Evolutionary conservation across 73 alveolate genomes (phyloP), one percentile per base, ranked within the genome.

Genomic region (Tetrahymena malaccensis): DNA sequence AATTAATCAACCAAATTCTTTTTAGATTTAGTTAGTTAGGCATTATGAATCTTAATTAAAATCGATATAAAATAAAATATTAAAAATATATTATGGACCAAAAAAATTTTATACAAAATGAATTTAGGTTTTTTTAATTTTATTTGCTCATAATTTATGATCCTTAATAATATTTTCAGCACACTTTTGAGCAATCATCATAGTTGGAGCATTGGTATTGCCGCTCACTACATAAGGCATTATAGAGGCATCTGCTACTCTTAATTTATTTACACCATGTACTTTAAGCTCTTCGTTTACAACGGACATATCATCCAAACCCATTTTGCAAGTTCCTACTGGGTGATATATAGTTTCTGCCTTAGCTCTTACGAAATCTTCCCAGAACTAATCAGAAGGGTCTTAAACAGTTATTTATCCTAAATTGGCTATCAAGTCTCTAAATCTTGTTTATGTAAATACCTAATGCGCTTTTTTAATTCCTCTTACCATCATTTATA

Each of bases 311-410:
- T 37, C 55, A 43, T 85, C 94, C 22, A 40, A 40, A 21, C 94
- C 94, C 94, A 85, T 85, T 85, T 85, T 85, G 34, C 94, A 85
- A 43, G 94, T 27, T n/a, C 94, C 94, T 40, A 85, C 94, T 11
- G 94, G 94, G 34, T 85, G 94, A 35, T 85, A 85, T n/a, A 85
- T 33, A 4, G 94, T 85, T 37, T 37, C 94, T 27, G 94, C 27
- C 17, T 85, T 31, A 31, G 55, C 38, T 34, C 94, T 85, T 19
- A 85, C 22, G 4, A 85, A 85, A 13, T 85, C 84, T 40, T 85
- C 94, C 55, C 55, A 40, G 10, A 27, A 37, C 43, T 31, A 7
- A 31, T 85, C 94, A 40, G 94, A 17, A 31, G 34, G 38, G 19
- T 85, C n/a, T 31, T 35, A 8, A 43, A 27, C 70, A 12, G 21